These are phyloP conservation scores for Hymenoscyphus salicellus DNA, from an alignment of 2,329 filamentous ascomycete species.

Conservation along the genomic window DNA sequence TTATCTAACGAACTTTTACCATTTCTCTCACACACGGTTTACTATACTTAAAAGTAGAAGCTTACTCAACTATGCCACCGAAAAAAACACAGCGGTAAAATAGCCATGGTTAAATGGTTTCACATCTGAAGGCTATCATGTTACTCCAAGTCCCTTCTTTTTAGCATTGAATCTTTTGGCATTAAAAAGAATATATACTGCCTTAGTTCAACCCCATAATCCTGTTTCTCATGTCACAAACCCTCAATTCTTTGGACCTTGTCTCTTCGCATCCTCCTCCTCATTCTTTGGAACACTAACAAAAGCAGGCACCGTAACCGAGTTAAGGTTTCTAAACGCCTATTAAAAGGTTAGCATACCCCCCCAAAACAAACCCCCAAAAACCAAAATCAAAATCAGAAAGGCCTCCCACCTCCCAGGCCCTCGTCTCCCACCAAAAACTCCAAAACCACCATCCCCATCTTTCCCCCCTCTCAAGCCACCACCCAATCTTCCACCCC, in stretches of 20 bases:
- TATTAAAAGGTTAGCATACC: slow-evolving; percentile 27
- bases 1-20: no score
- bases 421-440: slow-evolving; percentile 39
- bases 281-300: slow-evolving; percentile 52
- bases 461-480: slow-evolving; percentile 27
- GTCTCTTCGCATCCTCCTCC: slow-evolving; percentile 48
- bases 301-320: slow-evolving; percentile 49
- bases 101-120: no score
- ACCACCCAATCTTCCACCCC: slow-evolving; percentile 37
- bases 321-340: slow-evolving; percentile 52
- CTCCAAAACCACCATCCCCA: slow-evolving; percentile 39
- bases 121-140: no score
- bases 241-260: slow-evolving; percentile 37
- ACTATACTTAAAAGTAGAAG: no score
- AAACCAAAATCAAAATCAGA: background rate
- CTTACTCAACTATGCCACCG: no score
- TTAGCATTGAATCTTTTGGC: no score
- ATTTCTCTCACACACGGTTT: no score
- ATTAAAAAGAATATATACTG: no score
- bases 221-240: background rate
- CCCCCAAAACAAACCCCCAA: background rate
- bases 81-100: no score
- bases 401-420: slow-evolving; percentile 39
- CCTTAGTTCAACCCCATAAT: no score
- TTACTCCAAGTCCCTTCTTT: no score